Percentiles rank a stretch among this genome's conserved stretches.
Conservation (phyloP, 352 stramenopile species). For the Pythium sukuiense region DNA sequence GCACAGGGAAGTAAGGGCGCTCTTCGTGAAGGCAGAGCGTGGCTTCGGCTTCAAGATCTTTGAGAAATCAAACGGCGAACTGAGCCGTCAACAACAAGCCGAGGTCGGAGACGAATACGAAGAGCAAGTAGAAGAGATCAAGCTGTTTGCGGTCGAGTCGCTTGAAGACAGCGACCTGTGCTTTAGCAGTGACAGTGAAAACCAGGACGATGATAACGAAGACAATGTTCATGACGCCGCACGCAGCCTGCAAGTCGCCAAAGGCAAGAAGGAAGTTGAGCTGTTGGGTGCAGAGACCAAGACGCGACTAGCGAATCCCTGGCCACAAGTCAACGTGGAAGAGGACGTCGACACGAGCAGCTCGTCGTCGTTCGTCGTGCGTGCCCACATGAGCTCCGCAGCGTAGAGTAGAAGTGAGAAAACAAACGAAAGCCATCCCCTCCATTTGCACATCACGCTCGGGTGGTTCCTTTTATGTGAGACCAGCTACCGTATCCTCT, state of each 20-base stretch:
- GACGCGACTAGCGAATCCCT: neutral
- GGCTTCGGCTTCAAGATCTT: conserved; percentile 27
- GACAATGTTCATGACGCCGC: neutral
- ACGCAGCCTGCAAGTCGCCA: neutral
- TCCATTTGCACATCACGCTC: neutral
- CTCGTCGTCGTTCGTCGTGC: conserved; percentile 10
- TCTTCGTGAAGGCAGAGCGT: conserved; percentile 27
- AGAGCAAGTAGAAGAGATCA: conserved; percentile 2
- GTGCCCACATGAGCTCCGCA: conserved; percentile 24
- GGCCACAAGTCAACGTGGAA: conserved; percentile 3
- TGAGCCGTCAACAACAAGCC: neutral
- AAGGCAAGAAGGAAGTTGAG: neutral
- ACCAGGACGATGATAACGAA: conserved; percentile 20
- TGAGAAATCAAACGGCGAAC: neutral
- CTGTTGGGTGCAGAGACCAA: neutral
- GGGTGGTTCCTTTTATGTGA: conserved; percentile 8
- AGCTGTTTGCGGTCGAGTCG: conserved; percentile 16
- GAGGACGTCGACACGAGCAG: conserved; percentile 5
- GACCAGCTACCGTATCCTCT: neutral
- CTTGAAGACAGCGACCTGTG: conserved; percentile 24
- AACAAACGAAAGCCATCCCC: no score
- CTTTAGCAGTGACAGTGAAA: conserved; percentile 27
- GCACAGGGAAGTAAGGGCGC: conserved; percentile 16
- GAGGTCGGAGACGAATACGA: neutral
- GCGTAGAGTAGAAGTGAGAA: neutral